These are phyloP conservation scores for Fragaria iinumae DNA, from an alignment of 306 rosid species.

Conservation along the genomic window DNA sequence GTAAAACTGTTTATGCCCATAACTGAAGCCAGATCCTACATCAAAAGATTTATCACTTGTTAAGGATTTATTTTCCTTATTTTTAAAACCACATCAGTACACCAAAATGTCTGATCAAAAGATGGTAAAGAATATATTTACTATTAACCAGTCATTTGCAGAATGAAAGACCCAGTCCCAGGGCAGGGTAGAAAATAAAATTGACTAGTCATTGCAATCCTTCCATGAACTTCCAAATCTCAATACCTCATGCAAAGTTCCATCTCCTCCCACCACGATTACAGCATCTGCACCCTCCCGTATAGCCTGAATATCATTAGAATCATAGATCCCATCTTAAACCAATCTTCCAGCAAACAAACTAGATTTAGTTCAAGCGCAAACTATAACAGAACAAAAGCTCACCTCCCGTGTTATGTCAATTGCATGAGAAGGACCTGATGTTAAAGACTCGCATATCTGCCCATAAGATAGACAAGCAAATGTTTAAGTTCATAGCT, in stretches of 20 bases:
- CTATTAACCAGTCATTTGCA: neutral
- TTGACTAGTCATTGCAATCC: neutral
- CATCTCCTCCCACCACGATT: constrained; percentile 95
- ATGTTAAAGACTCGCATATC: constrained; percentile 85
- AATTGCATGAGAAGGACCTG: constrained; percentile 91
- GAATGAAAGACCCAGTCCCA: neutral
- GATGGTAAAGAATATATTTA: neutral
- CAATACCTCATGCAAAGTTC: constrained; percentile 92
- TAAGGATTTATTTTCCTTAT: neutral
- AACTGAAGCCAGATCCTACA: constrained; percentile 2
- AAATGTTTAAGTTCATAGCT: neutral
- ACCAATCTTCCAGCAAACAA: constrained; percentile 2
- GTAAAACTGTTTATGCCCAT: neutral
- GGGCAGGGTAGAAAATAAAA: neutral
- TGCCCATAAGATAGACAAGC: constrained; percentile 39
- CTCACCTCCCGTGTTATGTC: constrained; percentile 92
- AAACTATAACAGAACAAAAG: constrained; percentile 18
- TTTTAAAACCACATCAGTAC: neutral
- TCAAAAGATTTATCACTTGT: neutral
- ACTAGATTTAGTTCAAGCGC: constrained; percentile 19
- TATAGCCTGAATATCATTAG: constrained; percentile 57
- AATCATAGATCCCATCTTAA: constrained; percentile 18
- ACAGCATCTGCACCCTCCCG: constrained; percentile 91
- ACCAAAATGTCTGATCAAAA: neutral
- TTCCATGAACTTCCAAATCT: neutral